Conservation (phyloP, 2,329 filamentous ascomycete genomes). For the Fusarium nygamai region DNA sequence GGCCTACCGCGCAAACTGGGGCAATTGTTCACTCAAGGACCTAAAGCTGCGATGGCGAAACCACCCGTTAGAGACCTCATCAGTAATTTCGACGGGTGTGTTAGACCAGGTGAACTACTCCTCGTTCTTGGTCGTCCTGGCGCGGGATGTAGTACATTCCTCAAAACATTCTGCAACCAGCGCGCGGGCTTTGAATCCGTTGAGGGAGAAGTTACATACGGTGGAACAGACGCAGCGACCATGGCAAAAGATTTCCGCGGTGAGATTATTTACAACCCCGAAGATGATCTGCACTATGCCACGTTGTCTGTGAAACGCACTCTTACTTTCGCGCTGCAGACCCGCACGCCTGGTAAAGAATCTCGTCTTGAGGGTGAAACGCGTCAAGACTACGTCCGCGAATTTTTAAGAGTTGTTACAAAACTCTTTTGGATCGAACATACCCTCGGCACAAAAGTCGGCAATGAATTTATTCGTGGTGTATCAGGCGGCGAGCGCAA, state of each 20-base stretch:
- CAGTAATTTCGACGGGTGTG: conserved; percentile 71
- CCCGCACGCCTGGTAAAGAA: conserved; percentile 64
- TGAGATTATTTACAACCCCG: conserved; percentile 74
- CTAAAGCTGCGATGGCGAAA: conserved; percentile 63
- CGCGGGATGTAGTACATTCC: conserved; percentile 74
- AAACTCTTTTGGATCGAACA: conserved; percentile 79
- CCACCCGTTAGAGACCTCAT: conserved; percentile 72
- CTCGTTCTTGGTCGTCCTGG: conserved; percentile 75
- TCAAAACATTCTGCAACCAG: conserved; percentile 78
- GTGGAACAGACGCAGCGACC: conserved; percentile 55
- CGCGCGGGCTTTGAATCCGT: conserved; percentile 71
- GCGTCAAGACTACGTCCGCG: conserved; percentile 62
- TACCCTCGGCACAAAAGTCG: conserved; percentile 74
- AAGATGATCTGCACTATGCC: conserved; percentile 75
- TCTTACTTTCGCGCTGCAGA: conserved; percentile 72
- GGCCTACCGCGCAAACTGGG: conserved; percentile 60
- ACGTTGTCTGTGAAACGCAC: conserved; percentile 75
- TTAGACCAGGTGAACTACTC: conserved; percentile 76
- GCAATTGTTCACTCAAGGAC: conserved; percentile 58
- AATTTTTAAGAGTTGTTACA: conserved; percentile 69
- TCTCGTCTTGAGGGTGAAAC: conserved; percentile 67
- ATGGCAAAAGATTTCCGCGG: conserved; percentile 66
- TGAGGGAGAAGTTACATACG: conserved; percentile 72
- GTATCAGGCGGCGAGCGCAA: conserved; percentile 75
- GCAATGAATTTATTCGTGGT: conserved; percentile 72